Conservation (phyloP, 345 rosid genomes). For the Arabis alpina region DNA sequence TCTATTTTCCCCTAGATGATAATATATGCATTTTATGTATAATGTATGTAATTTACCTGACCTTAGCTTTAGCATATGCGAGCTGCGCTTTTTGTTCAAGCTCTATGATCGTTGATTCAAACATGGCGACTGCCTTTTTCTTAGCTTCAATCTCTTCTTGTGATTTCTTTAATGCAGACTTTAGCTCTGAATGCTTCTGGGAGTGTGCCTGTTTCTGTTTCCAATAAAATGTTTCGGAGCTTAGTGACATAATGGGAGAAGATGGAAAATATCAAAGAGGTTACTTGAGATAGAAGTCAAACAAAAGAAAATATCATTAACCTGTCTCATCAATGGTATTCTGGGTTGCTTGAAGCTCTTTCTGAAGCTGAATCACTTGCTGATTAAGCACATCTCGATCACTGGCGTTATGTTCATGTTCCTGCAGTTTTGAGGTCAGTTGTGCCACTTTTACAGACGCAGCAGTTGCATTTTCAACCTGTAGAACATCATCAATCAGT, state of each 20-base stretch:
- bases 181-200: conserved; percentile 56
- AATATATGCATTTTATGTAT: too few species aligned
- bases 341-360: conserved; percentile 57
- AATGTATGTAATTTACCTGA: too few species aligned
- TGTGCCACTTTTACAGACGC: conserved; percentile 46
- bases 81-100: conserved; percentile 72
- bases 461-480: conserved; percentile 52
- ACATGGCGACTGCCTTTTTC: conserved; percentile 53
- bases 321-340: conserved; percentile 59
- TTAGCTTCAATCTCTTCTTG: conserved; percentile 69
- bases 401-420: conserved; percentile 43
- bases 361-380: conserved; percentile 58
- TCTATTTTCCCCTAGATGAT: too few species aligned
- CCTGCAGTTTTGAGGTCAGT: conserved; percentile 56
- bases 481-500: conserved; percentile 18
- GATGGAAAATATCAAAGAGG: neutral
- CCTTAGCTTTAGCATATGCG: conserved; percentile 50
- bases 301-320: conserved; percentile 36
- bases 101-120: conserved; percentile 63
- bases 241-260: conserved; percentile 20
- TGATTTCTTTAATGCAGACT: conserved; percentile 62
- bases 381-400: conserved; percentile 54
- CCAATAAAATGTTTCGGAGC: conserved; percentile 19
- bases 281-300: conserved; percentile 5
- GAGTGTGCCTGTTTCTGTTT: conserved; percentile 60